These are phyloP conservation scores for Cinnamomum chago DNA, from an alignment of 164 flowering plant genomes.

Conservation along the genomic window DNA sequence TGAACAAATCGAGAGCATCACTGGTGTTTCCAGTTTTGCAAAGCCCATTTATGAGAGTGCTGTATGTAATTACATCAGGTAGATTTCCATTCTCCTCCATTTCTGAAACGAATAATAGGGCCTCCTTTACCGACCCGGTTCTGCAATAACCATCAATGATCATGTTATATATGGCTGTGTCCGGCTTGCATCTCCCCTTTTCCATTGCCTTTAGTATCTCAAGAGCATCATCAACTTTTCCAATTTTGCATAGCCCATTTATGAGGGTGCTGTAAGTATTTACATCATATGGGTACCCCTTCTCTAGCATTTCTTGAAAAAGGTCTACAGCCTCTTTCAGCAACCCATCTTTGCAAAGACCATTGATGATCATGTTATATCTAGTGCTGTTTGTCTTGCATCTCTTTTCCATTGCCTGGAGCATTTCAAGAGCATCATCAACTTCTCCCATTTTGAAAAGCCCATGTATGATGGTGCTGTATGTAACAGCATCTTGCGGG, in stretches of 20 bases:
- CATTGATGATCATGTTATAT: conserved; percentile 2
- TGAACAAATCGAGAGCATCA: conserved; percentile 34
- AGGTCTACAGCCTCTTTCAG: conserved; percentile 4
- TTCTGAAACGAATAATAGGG: conserved; percentile 24
- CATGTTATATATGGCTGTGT: conserved; percentile 32
- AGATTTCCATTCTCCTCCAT: conserved; percentile 27
- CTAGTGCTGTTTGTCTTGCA: conserved; percentile 2
- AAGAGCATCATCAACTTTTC: conserved; percentile 26
- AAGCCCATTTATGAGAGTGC: conserved; percentile 37
- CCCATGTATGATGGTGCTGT: conserved; percentile 11
- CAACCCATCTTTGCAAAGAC: conserved; percentile 10
- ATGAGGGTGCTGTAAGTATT: conserved; percentile 10
- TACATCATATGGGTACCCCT: conserved; percentile 5
- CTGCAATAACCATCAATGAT: conserved; percentile 47
- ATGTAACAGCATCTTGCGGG: conserved; percentile 12
- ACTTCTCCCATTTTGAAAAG: conserved; percentile 9
- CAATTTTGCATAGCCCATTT: conserved; percentile 9
- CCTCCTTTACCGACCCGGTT: conserved; percentile 29
- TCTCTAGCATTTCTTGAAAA: conserved; percentile 3
- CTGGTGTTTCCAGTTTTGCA: conserved; percentile 29
- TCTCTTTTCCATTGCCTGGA: conserved; percentile 8
- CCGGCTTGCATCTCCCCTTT: conserved; percentile 17
- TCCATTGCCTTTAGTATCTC: conserved; percentile 33
- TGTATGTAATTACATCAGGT: conserved; percentile 38
- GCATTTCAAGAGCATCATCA: conserved; percentile 5